Evolutionary conservation across 2,329 filamentous ascomycete genomes (phyloP), one percentile per base, ranked within the genome.

Genomic region (Microcyclosporella mali): DNA sequence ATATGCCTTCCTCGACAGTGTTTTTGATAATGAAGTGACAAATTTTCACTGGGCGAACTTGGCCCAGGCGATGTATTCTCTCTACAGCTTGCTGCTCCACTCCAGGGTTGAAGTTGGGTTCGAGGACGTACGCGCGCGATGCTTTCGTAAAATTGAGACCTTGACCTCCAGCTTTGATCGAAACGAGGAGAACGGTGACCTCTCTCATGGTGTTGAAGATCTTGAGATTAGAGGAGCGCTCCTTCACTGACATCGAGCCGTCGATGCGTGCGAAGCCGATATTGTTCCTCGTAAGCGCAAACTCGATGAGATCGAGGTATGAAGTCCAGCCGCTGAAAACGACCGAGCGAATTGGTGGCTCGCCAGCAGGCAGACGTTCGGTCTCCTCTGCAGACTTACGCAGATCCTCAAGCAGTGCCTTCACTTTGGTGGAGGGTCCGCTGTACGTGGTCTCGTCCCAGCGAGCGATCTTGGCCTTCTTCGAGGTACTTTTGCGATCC

Each of bases 291-390:
- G 79, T 73, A 11, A 97, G 74, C 0, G 89, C 90, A 37, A 87
- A 74, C 60, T 92, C 81, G 53, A 98, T 94, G 15, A 98, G 77
- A 62, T 97, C 89, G 12, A 98, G 78, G 61, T 97, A 89, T 0
- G 85, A 83, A 0, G 92, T 97, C 89, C 92, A 97, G n/a, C 82
- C 83, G 0, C 88, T 95, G 66, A 97, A 97, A 6, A 98, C 81
- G 11, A 98, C 88, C 18, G 87, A 70, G 48, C 47, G 97, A 66
- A 87, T 84, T 0, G 89, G 89, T 0, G 79, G 77, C 58, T 89
- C 79, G 41, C 55, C 60, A 9, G 77, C 68, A 0, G 80, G 78
- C 8, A 78, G 70, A 0, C 68, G 69, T 29, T 75, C 73, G 46
- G 80, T 86, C 59, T 82, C 78, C 1, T 71, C 70, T 44, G 80